phyloP scores from a whole-genome alignment of 768 basidiomycete species.

The Fibroporia radiculosa region DNA sequence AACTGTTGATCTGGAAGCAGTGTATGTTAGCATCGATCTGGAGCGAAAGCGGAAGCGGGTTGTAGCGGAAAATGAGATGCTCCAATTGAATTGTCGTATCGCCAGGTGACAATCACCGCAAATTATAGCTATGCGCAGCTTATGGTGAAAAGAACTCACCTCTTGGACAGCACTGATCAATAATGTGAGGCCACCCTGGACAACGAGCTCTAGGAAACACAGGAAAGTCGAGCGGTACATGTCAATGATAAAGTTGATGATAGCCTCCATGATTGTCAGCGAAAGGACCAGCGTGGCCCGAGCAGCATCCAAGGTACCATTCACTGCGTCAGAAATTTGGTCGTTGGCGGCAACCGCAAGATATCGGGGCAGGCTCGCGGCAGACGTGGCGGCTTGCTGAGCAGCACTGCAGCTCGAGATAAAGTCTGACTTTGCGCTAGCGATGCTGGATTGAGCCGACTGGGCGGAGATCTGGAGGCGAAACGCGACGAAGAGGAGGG shows the following conservation, averaged over 20 bases:
- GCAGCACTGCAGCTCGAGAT: conserved; percentile 81
- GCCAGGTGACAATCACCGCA: too few species aligned
- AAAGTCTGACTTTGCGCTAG: conserved; percentile 66
- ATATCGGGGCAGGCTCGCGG: conserved; percentile 84
- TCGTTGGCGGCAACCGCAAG: conserved; percentile 80
- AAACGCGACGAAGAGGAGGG: conserved; percentile 82
- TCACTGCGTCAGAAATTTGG: conserved; percentile 71
- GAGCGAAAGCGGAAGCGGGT: too few species aligned
- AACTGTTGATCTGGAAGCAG: conserved; percentile 53
- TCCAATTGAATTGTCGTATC: too few species aligned
- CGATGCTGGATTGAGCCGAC: conserved; percentile 59
- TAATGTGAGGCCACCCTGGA: conserved; percentile 72
- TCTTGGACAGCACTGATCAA: conserved; percentile 79
- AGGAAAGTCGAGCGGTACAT: conserved; percentile 89
- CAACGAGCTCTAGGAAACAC: conserved; percentile 87
- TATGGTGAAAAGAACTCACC: conserved; percentile 40
- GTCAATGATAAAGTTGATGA: conserved; percentile 89
- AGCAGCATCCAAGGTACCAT: conserved; percentile 70
- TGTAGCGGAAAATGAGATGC: too few species aligned
- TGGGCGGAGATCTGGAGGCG: conserved; percentile 68
- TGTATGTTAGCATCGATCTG: conserved; percentile 1
- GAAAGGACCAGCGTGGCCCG: conserved; percentile 65
- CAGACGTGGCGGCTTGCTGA: conserved; percentile 70
- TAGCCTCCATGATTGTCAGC: conserved; percentile 77
- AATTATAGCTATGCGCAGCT: too few species aligned